Conservation (phyloP, 176 grass and related monocot species). For the Avena eriantha region DNA sequence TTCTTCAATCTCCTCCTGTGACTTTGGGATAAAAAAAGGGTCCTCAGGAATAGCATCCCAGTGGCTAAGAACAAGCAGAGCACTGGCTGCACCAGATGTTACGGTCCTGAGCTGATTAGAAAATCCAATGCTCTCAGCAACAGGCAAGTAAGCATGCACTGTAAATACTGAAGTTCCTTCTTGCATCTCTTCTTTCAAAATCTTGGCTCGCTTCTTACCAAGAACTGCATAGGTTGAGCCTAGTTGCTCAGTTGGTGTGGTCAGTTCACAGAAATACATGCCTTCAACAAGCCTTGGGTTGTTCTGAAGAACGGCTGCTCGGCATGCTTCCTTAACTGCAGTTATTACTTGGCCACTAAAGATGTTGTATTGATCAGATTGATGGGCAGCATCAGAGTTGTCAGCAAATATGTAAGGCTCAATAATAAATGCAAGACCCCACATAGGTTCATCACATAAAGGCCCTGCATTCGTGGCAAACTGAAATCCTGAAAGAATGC, state of each 20-base stretch:
- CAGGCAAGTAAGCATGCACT: slow-evolving; percentile 84
- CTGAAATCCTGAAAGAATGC: slow-evolving; percentile 89
- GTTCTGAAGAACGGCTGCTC: slow-evolving; percentile 79
- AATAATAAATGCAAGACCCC: slow-evolving; percentile 86
- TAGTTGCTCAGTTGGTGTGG: slow-evolving; percentile 68
- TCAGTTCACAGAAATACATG: slow-evolving; percentile 94
- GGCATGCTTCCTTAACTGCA: slow-evolving; percentile 90
- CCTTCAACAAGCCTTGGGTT: slow-evolving; percentile 92
- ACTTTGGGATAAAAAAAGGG: slow-evolving; percentile 87
- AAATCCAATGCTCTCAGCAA: slow-evolving; percentile 83
- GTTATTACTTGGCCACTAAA: slow-evolving; percentile 92
- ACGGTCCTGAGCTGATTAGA: slow-evolving; percentile 69
- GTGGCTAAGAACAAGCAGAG: slow-evolving; percentile 91
- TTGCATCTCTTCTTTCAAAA: slow-evolving; percentile 93
- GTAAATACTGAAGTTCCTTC: slow-evolving; percentile 86
- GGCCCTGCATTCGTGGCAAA: slow-evolving; percentile 83
- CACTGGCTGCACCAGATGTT: slow-evolving; percentile 84
- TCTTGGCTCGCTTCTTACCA: slow-evolving; percentile 70
- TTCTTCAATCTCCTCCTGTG: slow-evolving; percentile 92
- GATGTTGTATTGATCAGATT: slow-evolving; percentile 77
- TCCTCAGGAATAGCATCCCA: slow-evolving; percentile 82
- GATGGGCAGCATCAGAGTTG: slow-evolving; percentile 60
- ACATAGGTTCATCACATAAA: slow-evolving; percentile 92
- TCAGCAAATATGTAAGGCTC: slow-evolving; percentile 83
- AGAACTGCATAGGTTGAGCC: slow-evolving; percentile 79